A percentile compares a stretch with the other conserved stretches of the same genome.
phyloP scores from a whole-genome alignment of 1,284 basidiomycete species.

The Sporisorium graminicola region DNA sequence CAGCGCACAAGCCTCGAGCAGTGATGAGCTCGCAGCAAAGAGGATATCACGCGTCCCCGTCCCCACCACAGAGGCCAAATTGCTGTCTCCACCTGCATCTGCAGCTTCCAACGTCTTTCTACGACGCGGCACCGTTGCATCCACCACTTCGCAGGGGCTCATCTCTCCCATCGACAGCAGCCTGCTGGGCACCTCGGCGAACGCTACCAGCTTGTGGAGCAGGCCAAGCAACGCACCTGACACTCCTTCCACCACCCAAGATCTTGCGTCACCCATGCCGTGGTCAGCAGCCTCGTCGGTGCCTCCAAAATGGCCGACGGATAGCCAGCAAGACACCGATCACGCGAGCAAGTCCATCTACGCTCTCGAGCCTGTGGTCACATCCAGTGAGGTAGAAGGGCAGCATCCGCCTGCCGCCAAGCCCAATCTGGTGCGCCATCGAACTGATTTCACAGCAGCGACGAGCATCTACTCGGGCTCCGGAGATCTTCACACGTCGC shows the following conservation, averaged over 20 bases:
- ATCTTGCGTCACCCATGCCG: slow-evolving; percentile 25
- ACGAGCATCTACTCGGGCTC: slow-evolving; percentile 49
- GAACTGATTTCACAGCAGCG: slow-evolving; percentile 44
- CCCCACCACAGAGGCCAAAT: slow-evolving; percentile 20
- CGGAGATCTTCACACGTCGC: slow-evolving; percentile 20
- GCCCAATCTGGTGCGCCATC: slow-evolving; percentile 29
- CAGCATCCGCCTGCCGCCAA: slow-evolving; percentile 9
- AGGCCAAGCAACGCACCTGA: slow-evolving; percentile 38
- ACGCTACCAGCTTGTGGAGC: slow-evolving; percentile 50
- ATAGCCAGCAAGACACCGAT: slow-evolving; percentile 3
- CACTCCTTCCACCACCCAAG: slow-evolving; percentile 43
- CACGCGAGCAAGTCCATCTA: slow-evolving; percentile 13
- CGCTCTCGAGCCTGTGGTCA: slow-evolving; percentile 26
- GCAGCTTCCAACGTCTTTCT: slow-evolving; percentile 13
- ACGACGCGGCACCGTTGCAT: slow-evolving; percentile 21
- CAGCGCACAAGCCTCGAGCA: not conserved
- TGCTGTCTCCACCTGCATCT: slow-evolving; percentile 19
- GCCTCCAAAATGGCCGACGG: slow-evolving; percentile 31
- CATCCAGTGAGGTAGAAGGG: slow-evolving; percentile 18
- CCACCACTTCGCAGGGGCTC: slow-evolving; percentile 18
- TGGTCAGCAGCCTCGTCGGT: slow-evolving; percentile 31
- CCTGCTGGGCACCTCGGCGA: slow-evolving; percentile 45
- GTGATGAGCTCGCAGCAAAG: slow-evolving; percentile 12
- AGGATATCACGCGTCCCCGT: slow-evolving; percentile 33
- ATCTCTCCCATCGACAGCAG: slow-evolving; percentile 54